Percentiles rank a stretch among this genome's conserved stretches.
Conservation (phyloP, 2,329 filamentous ascomycete species). For the Phialophora tarda region DNA sequence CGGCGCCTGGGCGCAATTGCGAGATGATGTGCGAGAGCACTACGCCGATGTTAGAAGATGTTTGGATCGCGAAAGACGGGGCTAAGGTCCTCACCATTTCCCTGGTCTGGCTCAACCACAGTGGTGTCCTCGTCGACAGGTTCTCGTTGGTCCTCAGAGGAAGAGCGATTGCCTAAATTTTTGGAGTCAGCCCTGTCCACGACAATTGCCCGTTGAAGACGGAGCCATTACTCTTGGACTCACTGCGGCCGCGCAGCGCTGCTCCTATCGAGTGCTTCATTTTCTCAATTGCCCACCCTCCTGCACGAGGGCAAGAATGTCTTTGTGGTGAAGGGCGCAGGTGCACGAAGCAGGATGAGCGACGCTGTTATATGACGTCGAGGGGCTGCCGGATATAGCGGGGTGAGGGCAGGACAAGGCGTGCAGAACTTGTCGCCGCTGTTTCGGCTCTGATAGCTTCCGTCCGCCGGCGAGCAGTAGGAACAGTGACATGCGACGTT, state of each 20-base stretch:
- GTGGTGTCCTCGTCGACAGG: conserved; percentile 69
- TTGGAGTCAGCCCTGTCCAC: conserved; percentile 20
- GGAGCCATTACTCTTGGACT: conserved; percentile 29
- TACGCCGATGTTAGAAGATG: conserved; percentile 47
- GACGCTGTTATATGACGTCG: conserved; percentile 30
- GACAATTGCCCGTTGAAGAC: neutral
- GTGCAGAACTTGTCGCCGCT: neutral
- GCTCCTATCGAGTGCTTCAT: conserved; percentile 39
- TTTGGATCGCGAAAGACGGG: neutral
- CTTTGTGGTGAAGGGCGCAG: conserved; percentile 1
- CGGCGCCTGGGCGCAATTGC: conserved; percentile 91
- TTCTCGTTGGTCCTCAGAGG: conserved; percentile 59
- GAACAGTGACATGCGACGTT: neutral
- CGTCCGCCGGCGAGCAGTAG: neutral
- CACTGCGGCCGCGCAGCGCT: conserved; percentile 38
- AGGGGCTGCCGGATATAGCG: conserved; percentile 15
- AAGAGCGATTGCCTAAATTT: conserved; percentile 57
- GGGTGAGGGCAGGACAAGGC: conserved; percentile 4
- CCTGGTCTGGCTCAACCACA: conserved; percentile 87
- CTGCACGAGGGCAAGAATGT: conserved; percentile 19
- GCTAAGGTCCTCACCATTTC: conserved; percentile 72
- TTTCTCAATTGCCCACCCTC: conserved; percentile 16
- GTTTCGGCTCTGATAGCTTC: neutral
- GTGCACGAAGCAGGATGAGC: conserved; percentile 8
- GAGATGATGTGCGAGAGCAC: conserved; percentile 97